Evolutionary conservation across 768 basidiomycete species (phyloP), one percentile per base, ranked within the genome.

Genomic region (Boletus insuetus): DNA sequence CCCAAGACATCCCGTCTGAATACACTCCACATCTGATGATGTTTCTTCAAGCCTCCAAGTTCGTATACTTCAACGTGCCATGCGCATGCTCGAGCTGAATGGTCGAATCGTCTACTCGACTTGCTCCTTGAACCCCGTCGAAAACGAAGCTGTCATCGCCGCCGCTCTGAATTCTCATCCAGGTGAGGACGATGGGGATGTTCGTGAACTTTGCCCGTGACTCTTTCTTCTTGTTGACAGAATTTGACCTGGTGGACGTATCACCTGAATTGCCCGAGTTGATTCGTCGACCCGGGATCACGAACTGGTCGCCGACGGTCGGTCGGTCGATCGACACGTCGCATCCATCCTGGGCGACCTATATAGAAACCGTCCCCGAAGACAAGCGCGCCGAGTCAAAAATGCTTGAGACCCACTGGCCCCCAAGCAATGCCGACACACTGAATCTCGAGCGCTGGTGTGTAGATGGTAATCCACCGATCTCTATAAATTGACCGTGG

Each of bases 101-200:
- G 96, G 95, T 9, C 85, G 90, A 35, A 88, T 98, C 58, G 95
- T 98, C 17, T 99, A 98, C 69, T 98, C 97, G 6, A 99, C 97
- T 0, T 98, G 97, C 65, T 98, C 95, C 0, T 77, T 98, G 60
- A 98, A 98, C 69, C 97, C 97, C 2, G 81, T 94, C 13, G 97
- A 99, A 73, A 98, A 99, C 68, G 97, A 99, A 70, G 93, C 97
- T 9, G 96, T 98, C 57, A 77, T 98, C 34, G 88, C 91, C 2
- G 86, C 89, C 42, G 94, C 91, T 0, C 77, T 98, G 37, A 83
- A 82, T 55, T 70, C 77, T 1, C 82, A 87, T 56, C 80, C 84
- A 22, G 90, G 94, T 89, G 40, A 48, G 56, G 5, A 19, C 19
- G 11, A 14, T 12, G 20, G 19, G 9, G 14, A 26, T 24, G 0